phyloP scores from a whole-genome alignment of 1,139 yeast species.

The Meyerozyma elateridarum region DNA sequence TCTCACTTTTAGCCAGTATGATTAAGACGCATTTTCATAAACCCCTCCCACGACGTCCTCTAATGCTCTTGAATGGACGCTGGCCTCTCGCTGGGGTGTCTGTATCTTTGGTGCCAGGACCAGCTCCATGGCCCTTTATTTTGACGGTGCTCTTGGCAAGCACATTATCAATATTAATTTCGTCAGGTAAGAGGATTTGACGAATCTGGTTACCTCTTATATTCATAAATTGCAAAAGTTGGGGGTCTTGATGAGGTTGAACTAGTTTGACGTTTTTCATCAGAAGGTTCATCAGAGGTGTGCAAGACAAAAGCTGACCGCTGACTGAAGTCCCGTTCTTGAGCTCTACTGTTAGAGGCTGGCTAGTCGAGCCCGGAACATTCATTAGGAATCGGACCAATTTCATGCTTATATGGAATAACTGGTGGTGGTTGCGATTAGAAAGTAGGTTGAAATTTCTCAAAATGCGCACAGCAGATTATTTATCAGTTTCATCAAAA shows the following conservation, averaged over 20 bases:
- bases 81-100: conserved; percentile 12
- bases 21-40: too few relatives aligned
- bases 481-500: too few relatives aligned
- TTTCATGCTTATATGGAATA: conserved; percentile 36
- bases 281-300: conserved; percentile 91
- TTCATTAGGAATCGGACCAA: conserved; percentile 76
- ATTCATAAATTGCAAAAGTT: conserved; percentile 71
- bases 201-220: conserved; percentile 89
- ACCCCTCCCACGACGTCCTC: conserved; percentile 17
- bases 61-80: conserved; percentile 12
- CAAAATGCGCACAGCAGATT: too few relatives aligned
- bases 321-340: conserved; percentile 66
- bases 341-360: conserved; percentile 86
- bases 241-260: conserved; percentile 67
- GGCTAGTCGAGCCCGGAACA: conserved; percentile 59
- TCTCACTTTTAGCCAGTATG: too few relatives aligned
- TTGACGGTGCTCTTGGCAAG: conserved; percentile 43
- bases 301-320: conserved; percentile 64
- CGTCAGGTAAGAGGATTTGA: conserved; percentile 81
- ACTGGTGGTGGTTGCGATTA: neutral
- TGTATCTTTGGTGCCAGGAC: conserved; percentile 26
- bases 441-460: too few relatives aligned
- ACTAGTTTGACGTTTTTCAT: conserved; percentile 78
- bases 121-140: conserved; percentile 39
- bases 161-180: conserved; percentile 74